phyloP scores from a whole-genome alignment of 495 filamentous ascomycete species.

The Daldinia vernicosa region DNA sequence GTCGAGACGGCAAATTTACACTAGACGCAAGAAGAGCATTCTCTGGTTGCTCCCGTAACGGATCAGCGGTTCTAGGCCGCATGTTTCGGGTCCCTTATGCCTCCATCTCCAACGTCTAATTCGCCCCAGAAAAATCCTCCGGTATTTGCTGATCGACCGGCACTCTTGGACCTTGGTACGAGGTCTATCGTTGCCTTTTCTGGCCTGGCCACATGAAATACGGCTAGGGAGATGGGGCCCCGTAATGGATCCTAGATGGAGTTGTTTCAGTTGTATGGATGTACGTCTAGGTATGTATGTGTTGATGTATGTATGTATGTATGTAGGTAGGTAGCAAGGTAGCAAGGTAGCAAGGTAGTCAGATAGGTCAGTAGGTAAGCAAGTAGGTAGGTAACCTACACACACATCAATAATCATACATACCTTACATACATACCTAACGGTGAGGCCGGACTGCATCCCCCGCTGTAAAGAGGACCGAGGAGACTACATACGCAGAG shows the following conservation, averaged over 20 bases:
- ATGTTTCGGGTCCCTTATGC: constrained; percentile 15
- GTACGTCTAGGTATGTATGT: not conserved
- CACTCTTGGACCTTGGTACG: constrained; percentile 29
- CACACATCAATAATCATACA: not conserved
- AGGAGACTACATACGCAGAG: not conserved
- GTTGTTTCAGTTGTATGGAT: constrained; percentile 18
- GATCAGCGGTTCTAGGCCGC: constrained; percentile 30
- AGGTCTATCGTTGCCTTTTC: constrained; percentile 37
- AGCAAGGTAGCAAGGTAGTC: not conserved
- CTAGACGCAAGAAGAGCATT: not conserved
- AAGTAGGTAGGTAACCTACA: not conserved
- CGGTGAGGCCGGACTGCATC: constrained; percentile 8
- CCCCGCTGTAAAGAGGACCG: constrained; percentile 3
- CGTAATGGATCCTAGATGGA: constrained; percentile 13
- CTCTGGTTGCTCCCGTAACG: constrained; percentile 3
- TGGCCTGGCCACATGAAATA: constrained; percentile 13
- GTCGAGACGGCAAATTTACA: constrained; percentile 5
- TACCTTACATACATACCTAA: not conserved
- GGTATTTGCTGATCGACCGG: constrained; percentile 28
- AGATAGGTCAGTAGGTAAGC: not conserved
- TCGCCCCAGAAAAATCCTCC: constrained; percentile 35
- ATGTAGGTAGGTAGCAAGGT: not conserved
- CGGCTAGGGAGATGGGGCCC: constrained; percentile 18
- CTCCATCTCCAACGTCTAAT: constrained; percentile 22
- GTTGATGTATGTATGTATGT: not conserved